Percentiles rank a stretch among this genome's conserved stretches.
Conservation (phyloP, 2,329 filamentous ascomycete genomes). For the Truncatella angustata region DNA sequence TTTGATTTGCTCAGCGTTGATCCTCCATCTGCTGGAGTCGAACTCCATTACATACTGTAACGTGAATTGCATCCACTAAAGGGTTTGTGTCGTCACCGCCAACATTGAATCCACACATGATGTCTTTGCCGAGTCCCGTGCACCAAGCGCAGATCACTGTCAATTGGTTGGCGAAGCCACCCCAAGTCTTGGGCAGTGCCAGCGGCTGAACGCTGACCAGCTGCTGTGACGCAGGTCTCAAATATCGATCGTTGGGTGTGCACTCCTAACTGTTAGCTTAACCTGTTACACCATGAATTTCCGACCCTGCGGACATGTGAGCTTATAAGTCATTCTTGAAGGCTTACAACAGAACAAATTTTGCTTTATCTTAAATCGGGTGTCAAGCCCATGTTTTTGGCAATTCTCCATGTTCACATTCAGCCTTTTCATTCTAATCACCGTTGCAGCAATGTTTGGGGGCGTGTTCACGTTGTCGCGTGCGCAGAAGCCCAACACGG, state of each 20-base stretch:
- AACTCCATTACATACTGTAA: too few species aligned
- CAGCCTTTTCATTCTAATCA: not conserved
- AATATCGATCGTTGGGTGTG: not conserved
- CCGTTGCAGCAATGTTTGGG: not conserved
- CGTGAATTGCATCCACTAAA: too few species aligned
- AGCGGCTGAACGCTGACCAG: not conserved
- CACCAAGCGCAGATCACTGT: not conserved
- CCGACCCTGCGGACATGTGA: not conserved
- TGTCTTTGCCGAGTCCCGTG: not conserved
- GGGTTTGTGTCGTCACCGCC: too few species aligned
- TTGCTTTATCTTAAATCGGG: too few species aligned
- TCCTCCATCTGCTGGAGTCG: too few species aligned
- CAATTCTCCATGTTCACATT: not conserved
- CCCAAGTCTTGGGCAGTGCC: not conserved
- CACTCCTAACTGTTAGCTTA: not conserved
- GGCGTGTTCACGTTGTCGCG: constrained; percentile 2
- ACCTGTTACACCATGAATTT: not conserved
- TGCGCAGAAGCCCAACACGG: not conserved
- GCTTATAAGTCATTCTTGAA: not conserved
- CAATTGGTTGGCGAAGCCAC: not conserved
- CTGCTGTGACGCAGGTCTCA: not conserved
- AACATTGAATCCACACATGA: too few species aligned
- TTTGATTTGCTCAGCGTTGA: too few species aligned
- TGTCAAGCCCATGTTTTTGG: not conserved
- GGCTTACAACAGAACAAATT: not conserved